Evolutionary conservation across 148 eudicot species (phyloP).

Genomic region (Dianthus caryophyllus): DNA sequence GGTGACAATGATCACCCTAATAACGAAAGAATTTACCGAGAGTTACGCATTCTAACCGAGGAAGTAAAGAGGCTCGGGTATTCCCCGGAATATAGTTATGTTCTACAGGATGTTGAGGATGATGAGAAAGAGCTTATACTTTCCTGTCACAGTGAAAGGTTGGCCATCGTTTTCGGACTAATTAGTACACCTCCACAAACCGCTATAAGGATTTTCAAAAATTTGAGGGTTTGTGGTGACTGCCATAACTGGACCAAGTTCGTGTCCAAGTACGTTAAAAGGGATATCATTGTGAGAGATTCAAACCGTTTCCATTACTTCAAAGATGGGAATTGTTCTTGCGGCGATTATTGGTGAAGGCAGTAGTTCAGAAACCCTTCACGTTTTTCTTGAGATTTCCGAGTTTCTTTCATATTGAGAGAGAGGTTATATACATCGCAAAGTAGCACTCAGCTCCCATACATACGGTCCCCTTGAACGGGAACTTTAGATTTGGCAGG

Average conservation of each 20-base stretch:
- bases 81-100: slow-evolving; percentile 55
- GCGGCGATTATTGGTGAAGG: slow-evolving; percentile 64
- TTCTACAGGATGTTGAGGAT: slow-evolving; percentile 77
- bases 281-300: slow-evolving; percentile 71
- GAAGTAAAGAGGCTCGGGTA: slow-evolving; percentile 58
- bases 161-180: slow-evolving; percentile 68
- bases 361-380: neutral
- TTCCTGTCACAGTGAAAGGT: slow-evolving; percentile 60
- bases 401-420: neutral
- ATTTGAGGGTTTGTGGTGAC: slow-evolving; percentile 75
- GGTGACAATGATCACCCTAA: slow-evolving; percentile 59
- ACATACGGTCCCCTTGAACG: no score
- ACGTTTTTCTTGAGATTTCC: slow-evolving; percentile 1
- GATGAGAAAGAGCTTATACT: slow-evolving; percentile 75
- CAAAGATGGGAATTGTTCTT: slow-evolving; percentile 65
- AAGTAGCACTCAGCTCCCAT: no score
- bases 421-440: neutral
- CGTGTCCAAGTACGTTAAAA: slow-evolving; percentile 52
- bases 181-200: slow-evolving; percentile 55
- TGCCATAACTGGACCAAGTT: slow-evolving; percentile 64
- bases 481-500: no score
- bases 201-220: slow-evolving; percentile 54
- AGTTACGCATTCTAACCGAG: slow-evolving; percentile 39
- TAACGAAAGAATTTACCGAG: slow-evolving; percentile 41
- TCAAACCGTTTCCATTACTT: slow-evolving; percentile 77